A percentile compares a stretch with the other conserved stretches of the same genome.
These are phyloP conservation scores for Polysphondylium violaceum DNA, from an alignment of 78 protist genomes.

Conservation along the genomic window DNA sequence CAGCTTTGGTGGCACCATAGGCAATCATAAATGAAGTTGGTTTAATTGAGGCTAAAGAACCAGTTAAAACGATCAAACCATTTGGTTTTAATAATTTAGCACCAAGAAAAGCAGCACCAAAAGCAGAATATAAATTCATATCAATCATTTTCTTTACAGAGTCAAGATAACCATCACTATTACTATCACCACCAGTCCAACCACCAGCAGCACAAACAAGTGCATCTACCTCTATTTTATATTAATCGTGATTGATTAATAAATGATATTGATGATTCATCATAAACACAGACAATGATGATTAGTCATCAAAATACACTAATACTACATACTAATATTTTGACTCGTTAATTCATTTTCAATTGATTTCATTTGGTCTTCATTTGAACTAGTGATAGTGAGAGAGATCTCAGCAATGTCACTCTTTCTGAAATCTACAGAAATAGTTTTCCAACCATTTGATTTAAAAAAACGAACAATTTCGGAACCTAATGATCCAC, in stretches of 20 bases:
- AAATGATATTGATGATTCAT: too few species aligned
- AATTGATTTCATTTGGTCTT: conserved; percentile 17
- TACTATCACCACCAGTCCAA: conserved; percentile 81
- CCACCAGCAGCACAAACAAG: conserved; percentile 91
- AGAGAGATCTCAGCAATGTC: conserved; percentile 4
- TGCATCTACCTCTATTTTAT: conserved; percentile 57
- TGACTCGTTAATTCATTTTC: neutral
- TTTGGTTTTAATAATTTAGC: conserved; percentile 6
- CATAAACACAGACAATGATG: neutral
- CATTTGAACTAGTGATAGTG: conserved; percentile 31
- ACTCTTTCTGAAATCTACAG: conserved; percentile 66
- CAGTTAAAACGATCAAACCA: conserved; percentile 88
- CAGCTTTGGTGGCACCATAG: conserved; percentile 89
- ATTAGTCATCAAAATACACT: neutral
- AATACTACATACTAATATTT: conserved; percentile 3
- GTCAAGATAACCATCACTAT: conserved; percentile 30
- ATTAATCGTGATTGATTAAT: too few species aligned
- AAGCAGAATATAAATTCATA: conserved; percentile 63
- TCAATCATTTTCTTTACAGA: conserved; percentile 76
- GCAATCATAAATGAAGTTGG: conserved; percentile 89
- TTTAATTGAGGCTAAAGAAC: conserved; percentile 74
- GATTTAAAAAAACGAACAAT: conserved; percentile 35
- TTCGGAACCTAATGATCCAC: conserved; percentile 66
- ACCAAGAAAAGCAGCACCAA: conserved; percentile 80
- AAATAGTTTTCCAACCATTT: conserved; percentile 59